Base-by-base conservation (phyloP, 2,329 filamentous ascomycete species). In the Stagonosporopsis chrysanthemi region DNA sequence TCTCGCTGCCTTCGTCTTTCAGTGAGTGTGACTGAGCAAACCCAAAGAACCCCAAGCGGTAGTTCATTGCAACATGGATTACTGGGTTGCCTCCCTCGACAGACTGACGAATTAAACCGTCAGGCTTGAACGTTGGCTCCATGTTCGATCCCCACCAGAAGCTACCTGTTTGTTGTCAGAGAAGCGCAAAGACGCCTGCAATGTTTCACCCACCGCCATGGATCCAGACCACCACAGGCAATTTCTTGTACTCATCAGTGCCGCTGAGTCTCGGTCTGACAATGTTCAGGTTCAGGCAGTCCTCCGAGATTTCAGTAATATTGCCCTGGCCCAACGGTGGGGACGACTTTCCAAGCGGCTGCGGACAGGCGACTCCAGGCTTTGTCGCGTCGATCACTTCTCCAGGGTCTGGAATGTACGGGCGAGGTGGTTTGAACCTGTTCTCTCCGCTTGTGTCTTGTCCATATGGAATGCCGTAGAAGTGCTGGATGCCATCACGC, bases 191-290 rank as follows among this genome's bases (percentile, higher is more conserved):
- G 24, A 41, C 28, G 1, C 6, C 4, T 24, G 1, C 7, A 7
- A 22, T 0, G 12, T 28, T 35, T 6, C 1, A 79, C 2, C 83
- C 59, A 33, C 71, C 71, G 33, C 80, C 80, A 63, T 87, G 83
- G 19, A 89, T 84, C 85, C 86, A 89, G 2, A 86, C 79, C 38
- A 80, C 79, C 2, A 87, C 83, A 0, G 85, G 85, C 9, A 88
- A 76, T 11, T 15, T 75, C 64, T 31, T 78, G 35, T 44, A 26
- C 11, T 14, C 71, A 46, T 73, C 71, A 7, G 42, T 39, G 7
- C 79, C 78, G 1, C 79, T 74, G 8, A 53, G 35, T 12, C 31
- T 40, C 0, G 84, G 84, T 2, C 86, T 80, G 29, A 87, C 77
- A 1, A 89, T 79, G 61, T 88, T 88, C 43, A 88, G 65, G 29